Base-by-base conservation (phyloP, 164 flowering plant species). In the Dillenia turbinata region DNA sequence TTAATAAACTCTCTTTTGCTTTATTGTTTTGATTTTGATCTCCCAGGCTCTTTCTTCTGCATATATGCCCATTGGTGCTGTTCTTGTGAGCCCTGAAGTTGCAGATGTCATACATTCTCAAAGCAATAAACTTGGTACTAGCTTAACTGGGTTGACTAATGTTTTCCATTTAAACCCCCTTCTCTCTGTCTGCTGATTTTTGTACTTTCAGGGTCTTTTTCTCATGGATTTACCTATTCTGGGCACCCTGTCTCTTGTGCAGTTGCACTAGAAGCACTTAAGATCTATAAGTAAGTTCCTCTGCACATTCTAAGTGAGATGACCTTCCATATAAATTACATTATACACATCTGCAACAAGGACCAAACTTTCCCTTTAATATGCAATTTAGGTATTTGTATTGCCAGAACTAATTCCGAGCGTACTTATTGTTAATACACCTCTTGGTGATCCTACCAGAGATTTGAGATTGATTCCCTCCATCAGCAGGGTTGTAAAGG, bases 211-310 rank as follows among this genome's bases (percentile, higher is more conserved):
- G 99, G 99, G 63, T 2, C 81, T 14, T 89, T 94, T 69, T 79
- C 93, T 53, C 99, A 94, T 76, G 97, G 99, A 69, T 94, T 94
- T 71, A 94, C 99, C 12, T 94, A 94, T 72, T 91, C 99, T 58
- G 99, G 99, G 59, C 99, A 94, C 66, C 99, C 99, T 5, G 99
- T 94, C 9, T 59, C 97, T 24, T 94, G 99, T 79, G 96, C 99
- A 3, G 99, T 94, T 73, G 97, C 97, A 52, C 61, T 89, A 64
- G 97, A 94, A 81, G 74, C 99, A 24, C 70, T 94, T 58, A 94
- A 88, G 77, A 79, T 91, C 45, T 94, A 94, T 78, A 88, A 89
- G 99, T 94, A 72, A 58, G 85, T 66, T 57, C 16, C 43, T 44
- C n/a, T 43, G 22, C 22, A 19, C 22, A 19, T 19, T 19, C 22